Percentiles rank a stretch among this genome's conserved stretches.
Conservation (phyloP, 2,329 filamentous ascomycete genomes). For the Tolypocladium pustulatum region DNA sequence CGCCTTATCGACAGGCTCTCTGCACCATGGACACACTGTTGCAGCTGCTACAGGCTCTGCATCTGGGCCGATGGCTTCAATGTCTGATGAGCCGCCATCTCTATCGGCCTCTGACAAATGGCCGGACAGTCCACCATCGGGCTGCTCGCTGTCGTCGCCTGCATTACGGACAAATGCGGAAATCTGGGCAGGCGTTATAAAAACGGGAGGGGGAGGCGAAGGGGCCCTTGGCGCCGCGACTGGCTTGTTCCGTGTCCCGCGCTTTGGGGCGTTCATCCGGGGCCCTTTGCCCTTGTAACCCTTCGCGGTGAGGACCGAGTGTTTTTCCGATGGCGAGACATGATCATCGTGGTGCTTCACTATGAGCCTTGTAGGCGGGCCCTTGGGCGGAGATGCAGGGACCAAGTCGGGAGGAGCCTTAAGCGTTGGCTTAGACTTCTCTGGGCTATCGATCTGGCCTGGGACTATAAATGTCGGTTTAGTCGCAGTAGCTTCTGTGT, state of each 20-base stretch:
- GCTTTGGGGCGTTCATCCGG: neutral
- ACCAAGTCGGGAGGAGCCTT: neutral
- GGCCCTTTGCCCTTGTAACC: neutral
- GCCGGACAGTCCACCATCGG: neutral
- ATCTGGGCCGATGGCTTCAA: conserved; percentile 2
- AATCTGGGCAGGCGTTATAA: conserved; percentile 10
- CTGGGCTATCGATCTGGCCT: conserved; percentile 1
- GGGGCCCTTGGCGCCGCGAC: neutral
- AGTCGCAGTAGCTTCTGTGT: neutral
- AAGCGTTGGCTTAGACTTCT: conserved; percentile 1
- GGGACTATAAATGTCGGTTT: conserved; percentile 2
- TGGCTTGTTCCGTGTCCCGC: neutral
- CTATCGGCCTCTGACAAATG: conserved; percentile 2
- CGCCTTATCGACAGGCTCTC: conserved; percentile 42
- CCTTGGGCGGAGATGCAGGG: neutral
- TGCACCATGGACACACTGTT: conserved; percentile 57
- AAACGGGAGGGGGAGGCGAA: conserved; percentile 9
- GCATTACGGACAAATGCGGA: conserved; percentile 3
- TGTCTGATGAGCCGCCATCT: neutral
- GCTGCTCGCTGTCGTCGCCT: neutral
- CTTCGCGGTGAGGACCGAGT: neutral
- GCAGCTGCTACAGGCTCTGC: conserved; percentile 1
- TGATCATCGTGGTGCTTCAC: neutral
- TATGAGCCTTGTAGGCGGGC: conserved; percentile 1
- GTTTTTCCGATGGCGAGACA: neutral